These are phyloP conservation scores for Wickerhamiella brachini DNA, from an alignment of 805 yeast species.

Conservation along the genomic window DNA sequence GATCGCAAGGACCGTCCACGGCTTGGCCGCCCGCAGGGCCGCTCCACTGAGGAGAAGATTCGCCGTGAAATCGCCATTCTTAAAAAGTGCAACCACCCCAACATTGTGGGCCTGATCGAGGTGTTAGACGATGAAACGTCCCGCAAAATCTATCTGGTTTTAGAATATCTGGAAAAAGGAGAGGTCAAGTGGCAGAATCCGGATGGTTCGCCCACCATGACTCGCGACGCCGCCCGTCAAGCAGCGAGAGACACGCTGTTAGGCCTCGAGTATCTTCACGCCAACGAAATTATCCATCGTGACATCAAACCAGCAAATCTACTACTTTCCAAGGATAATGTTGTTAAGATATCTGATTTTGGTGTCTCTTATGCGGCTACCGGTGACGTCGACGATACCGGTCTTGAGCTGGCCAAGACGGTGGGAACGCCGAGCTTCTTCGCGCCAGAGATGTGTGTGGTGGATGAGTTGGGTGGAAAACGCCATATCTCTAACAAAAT, in stretches of 20 bases:
- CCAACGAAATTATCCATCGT: slow-evolving; percentile 67
- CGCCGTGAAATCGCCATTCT: slow-evolving; percentile 83
- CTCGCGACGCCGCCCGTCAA: slow-evolving; percentile 51
- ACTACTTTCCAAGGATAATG: slow-evolving; percentile 50
- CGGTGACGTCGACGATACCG: slow-evolving; percentile 38
- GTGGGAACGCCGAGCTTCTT: slow-evolving; percentile 97
- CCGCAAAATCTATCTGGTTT: slow-evolving; percentile 74
- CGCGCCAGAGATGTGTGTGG: slow-evolving; percentile 84
- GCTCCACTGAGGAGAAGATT: slow-evolving; percentile 54
- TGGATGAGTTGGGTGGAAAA: slow-evolving; percentile 22
- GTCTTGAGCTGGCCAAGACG: slow-evolving; percentile 80
- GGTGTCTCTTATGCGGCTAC: slow-evolving; percentile 75
- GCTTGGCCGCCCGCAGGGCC: slow-evolving; percentile 32
- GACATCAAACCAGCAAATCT: slow-evolving; percentile 94
- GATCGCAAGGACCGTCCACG: slow-evolving; percentile 54
- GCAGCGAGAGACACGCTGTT: slow-evolving; percentile 71
- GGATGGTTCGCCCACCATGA: slow-evolving; percentile 49
- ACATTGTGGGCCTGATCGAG: slow-evolving; percentile 75
- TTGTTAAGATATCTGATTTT: slow-evolving; percentile 89
- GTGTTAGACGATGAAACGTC: slow-evolving; percentile 78
- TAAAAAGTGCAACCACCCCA: slow-evolving; percentile 84
- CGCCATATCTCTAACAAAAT: slow-evolving; percentile 64
- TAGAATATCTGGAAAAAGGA: slow-evolving; percentile 83
- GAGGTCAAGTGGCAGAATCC: slow-evolving; percentile 70
- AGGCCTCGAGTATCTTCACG: slow-evolving; percentile 83